Evolutionary conservation across 805 yeast species (phyloP).

Genomic region (Hanseniaspora thailandica): DNA sequence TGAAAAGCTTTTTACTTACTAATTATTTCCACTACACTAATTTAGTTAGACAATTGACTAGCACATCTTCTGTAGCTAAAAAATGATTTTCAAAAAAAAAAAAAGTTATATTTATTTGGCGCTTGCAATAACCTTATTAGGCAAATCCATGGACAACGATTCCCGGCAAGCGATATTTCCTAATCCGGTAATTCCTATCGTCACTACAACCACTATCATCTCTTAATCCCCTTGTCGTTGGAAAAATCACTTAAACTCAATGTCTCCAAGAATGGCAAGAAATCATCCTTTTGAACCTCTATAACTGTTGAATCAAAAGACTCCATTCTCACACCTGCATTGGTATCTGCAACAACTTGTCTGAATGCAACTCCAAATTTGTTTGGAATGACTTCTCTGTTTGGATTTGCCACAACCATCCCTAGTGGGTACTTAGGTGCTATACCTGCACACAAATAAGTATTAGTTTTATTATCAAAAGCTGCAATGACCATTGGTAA

Average conservation of each 20-base stretch:
- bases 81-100: too few relatives aligned
- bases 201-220: too few relatives aligned
- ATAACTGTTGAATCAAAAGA: slow-evolving; percentile 91
- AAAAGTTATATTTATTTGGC: not conserved
- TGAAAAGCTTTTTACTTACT: too few relatives aligned
- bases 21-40: too few relatives aligned
- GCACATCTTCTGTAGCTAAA: not conserved
- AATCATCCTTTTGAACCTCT: slow-evolving; percentile 77
- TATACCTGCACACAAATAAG: slow-evolving; percentile 78
- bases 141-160: not conserved
- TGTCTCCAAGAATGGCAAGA: slow-evolving; percentile 75
- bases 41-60: too few relatives aligned
- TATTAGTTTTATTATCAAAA: slow-evolving; percentile 57
- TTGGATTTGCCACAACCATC: slow-evolving; percentile 22
- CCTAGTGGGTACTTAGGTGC: slow-evolving; percentile 68
- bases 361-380: slow-evolving; percentile 87
- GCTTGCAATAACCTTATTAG: not conserved
- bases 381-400: slow-evolving; percentile 44
- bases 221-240: slow-evolving; percentile 19
- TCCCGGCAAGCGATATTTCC: not conserved
- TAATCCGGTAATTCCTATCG: not conserved
- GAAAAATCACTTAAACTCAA: slow-evolving; percentile 62
- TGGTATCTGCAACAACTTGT: slow-evolving; percentile 69
- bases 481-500: slow-evolving; percentile 81
- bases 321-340: slow-evolving; percentile 82